Evolutionary conservation across 2,329 filamentous ascomycete genomes (phyloP), one percentile per base, ranked within the genome.

Genomic region (Paraphoma chrysanthemicola): DNA sequence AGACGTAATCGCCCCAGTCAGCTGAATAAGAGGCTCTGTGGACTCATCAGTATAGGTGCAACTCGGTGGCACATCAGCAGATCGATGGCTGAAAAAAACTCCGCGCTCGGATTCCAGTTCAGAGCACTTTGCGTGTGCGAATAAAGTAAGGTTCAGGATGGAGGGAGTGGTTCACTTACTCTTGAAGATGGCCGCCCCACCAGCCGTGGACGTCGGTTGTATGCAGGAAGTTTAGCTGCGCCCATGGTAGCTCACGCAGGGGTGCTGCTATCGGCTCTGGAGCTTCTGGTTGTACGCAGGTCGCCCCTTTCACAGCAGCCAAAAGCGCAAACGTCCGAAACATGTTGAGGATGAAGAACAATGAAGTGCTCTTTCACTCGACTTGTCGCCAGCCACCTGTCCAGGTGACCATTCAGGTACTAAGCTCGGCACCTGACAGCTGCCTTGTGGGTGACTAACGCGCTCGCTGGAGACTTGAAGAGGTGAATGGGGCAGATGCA

Each of bases 1-100:
- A 97, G 68, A 98, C 85, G 77, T 98, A 99, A 79, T 99, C 95
- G 56, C 95, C 95, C 93, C 95, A 98, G 77, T 99, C 95, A 45
- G 92, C 94, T 6, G 92, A 93, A 78, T 96, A 99, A 57, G 95
- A 94, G 2, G 92, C 84, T 79, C 90, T 92, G 54, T 12, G 29
- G 29, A 16, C 42, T 8, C 62, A 68, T 48, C 65, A 57, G 43
- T 4, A 45, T 10, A 14, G 3, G 14, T 36, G 6, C 39, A 16
- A 14, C 11, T n/a, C 16, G 23, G 23, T 23, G 23, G 23, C 23
- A 23, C 23, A 5, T 5, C 23, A 23, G 23, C 23, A 23, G 23
- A 23, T 23, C 3, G 23, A 23, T 23, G 23, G 5, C 23, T 3
- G 23, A 23, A 23, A 3, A 23, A 23, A 23, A 23, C 23, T 5